Percentiles rank a stretch among this genome's conserved stretches.
These are phyloP conservation scores for Polyplosphaeria fusca DNA, from an alignment of 495 filamentous ascomycete species.

Conservation along the genomic window DNA sequence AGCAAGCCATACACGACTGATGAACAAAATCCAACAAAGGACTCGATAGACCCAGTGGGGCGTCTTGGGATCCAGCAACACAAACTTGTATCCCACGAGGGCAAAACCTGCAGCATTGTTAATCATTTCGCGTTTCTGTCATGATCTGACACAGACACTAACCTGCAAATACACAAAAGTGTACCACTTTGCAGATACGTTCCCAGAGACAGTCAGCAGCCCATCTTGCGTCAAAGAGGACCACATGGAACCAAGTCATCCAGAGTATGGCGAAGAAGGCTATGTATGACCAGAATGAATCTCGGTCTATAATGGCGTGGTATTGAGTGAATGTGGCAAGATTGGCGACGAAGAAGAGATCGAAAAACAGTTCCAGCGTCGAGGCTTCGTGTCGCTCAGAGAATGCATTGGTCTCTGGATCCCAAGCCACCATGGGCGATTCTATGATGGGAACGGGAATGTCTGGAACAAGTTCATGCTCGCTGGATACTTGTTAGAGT, in stretches of 20 bases:
- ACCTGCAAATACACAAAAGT: slow-evolving; percentile 17
- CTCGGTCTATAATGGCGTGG: slow-evolving; percentile 20
- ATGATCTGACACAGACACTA: no score
- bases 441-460: not conserved
- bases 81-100: slow-evolving; percentile 25
- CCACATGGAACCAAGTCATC: slow-evolving; percentile 29
- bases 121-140: no score
- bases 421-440: slow-evolving; percentile 4
- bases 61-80: not conserved
- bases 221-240: slow-evolving; percentile 19
- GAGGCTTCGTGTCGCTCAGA: slow-evolving; percentile 47
- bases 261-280: slow-evolving; percentile 27
- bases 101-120: slow-evolving; percentile 17
- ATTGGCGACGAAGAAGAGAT: slow-evolving; percentile 66
- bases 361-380: slow-evolving; percentile 61
- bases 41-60: slow-evolving; percentile 10
- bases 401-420: slow-evolving; percentile 1
- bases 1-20: slow-evolving; percentile 13
- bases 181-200: slow-evolving; percentile 17
- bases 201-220: slow-evolving; percentile 24
- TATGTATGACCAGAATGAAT: slow-evolving; percentile 17
- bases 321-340: slow-evolving; percentile 56
- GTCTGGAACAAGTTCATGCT: no score
- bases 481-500: no score
- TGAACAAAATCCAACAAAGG: slow-evolving; percentile 18